Evolutionary conservation across 1,284 basidiomycete species (phyloP).

Genomic region (Moesziomyces globuligerus): DNA sequence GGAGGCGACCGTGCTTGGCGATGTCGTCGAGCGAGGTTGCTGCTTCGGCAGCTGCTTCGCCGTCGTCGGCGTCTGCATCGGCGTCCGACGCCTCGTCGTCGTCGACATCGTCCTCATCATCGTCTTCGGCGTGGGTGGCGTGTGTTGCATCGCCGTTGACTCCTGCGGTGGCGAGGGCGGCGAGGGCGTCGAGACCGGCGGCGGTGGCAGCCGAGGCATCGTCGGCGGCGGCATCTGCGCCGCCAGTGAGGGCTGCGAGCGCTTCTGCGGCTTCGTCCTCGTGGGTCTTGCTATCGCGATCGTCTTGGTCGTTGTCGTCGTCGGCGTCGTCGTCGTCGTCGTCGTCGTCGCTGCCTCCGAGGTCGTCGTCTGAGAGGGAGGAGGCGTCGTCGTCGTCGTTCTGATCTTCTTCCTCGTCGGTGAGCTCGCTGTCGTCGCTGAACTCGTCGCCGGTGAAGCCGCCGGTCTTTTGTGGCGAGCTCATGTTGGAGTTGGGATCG

Average conservation of each 20-base stretch:
- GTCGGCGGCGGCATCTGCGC: constrained; percentile 17
- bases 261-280: constrained; percentile 57
- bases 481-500: constrained; percentile 38
- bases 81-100: constrained; percentile 22
- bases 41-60: constrained; percentile 5
- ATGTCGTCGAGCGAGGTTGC: constrained; percentile 2
- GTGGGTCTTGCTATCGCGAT: constrained; percentile 32
- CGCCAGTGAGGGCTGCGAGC: constrained; percentile 51
- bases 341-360: constrained; percentile 45
- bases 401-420: constrained; percentile 50
- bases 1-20: constrained; percentile 28
- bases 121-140: constrained; percentile 18
- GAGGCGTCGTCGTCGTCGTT: constrained; percentile 45
- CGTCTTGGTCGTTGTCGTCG: constrained; percentile 33
- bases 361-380: constrained; percentile 42
- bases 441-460: constrained; percentile 53
- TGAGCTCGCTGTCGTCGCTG: constrained; percentile 60
- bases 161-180: constrained; percentile 51
- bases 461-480: constrained; percentile 49
- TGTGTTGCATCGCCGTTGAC: neutral
- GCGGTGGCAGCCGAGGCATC: constrained; percentile 25
- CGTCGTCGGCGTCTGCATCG: constrained; percentile 28
- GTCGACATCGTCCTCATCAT: constrained; percentile 38
- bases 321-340: constrained; percentile 45
- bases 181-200: constrained; percentile 56